phyloP scores from a whole-genome alignment of 441 rosid genomes.

The Gossypium davidsonii region DNA sequence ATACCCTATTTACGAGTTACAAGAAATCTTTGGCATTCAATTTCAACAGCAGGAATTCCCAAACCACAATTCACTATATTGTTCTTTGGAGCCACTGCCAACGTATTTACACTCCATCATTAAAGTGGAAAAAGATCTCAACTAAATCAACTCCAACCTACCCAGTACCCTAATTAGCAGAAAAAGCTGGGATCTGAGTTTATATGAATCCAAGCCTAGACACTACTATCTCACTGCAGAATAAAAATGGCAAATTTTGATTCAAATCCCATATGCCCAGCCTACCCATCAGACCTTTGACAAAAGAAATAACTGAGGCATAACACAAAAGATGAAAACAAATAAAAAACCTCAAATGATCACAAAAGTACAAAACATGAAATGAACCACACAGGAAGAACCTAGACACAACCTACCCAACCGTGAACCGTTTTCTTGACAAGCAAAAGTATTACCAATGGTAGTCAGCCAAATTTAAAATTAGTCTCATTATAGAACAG shows the following conservation, averaged over 20 bases:
- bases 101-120: neutral
- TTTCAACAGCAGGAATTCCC: neutral
- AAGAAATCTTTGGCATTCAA: neutral
- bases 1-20: neutral
- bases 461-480: neutral
- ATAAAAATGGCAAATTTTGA: neutral
- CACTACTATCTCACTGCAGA: neutral
- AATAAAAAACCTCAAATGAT: neutral
- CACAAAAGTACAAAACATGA: neutral
- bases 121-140: neutral
- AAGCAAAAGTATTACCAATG: neutral
- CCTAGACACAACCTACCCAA: neutral
- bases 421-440: neutral
- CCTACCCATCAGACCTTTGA: neutral
- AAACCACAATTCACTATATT: neutral
- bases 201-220: neutral
- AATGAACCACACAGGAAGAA: neutral
- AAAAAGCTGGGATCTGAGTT: neutral
- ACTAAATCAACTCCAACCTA: neutral
- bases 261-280: neutral
- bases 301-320: neutral
- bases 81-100: neutral
- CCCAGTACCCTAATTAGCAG: neutral
- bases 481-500: neutral
- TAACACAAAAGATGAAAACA: neutral